A percentile compares a stretch with the other conserved stretches of the same genome.
These are phyloP conservation scores for Globisporangium lucens DNA, from an alignment of 352 stramenopile species.

Conservation along the genomic window DNA sequence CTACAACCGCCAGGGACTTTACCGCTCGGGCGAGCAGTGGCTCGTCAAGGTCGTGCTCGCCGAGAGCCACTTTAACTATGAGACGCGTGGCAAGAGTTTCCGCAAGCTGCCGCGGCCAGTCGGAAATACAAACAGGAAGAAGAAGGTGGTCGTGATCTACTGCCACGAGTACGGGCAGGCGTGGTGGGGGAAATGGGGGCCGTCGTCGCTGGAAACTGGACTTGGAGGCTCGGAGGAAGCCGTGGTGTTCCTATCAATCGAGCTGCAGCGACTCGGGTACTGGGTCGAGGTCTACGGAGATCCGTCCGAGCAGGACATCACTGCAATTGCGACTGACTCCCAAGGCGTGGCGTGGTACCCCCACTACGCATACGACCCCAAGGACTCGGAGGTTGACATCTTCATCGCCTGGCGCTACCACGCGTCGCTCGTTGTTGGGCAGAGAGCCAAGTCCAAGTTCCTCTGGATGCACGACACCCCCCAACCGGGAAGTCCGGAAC, in stretches of 20 bases:
- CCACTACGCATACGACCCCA: slow-evolving; percentile 60
- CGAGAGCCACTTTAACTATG: slow-evolving; percentile 32
- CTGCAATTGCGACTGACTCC: slow-evolving; percentile 13
- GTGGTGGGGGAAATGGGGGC: slow-evolving; percentile 89
- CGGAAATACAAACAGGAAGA: not conserved
- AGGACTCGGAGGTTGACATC: slow-evolving; percentile 61
- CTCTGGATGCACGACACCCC: slow-evolving; percentile 88
- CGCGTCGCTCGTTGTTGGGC: slow-evolving; percentile 66
- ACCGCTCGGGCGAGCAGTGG: slow-evolving; percentile 25
- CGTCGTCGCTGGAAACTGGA: slow-evolving; percentile 58
- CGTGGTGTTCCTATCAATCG: slow-evolving; percentile 82
- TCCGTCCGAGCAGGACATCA: slow-evolving; percentile 43
- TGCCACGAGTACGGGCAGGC: slow-evolving; percentile 91
- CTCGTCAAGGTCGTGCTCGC: slow-evolving; percentile 32
- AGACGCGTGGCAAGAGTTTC: slow-evolving; percentile 24
- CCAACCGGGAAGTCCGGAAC: slow-evolving; percentile 26
- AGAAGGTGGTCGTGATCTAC: slow-evolving; percentile 75
- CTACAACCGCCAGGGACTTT: slow-evolving; percentile 25
- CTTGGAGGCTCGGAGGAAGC: slow-evolving; percentile 91
- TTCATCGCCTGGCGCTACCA: slow-evolving; percentile 92
- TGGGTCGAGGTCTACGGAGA: slow-evolving; percentile 87
- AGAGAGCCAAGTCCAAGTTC: slow-evolving; percentile 30
- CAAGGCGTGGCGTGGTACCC: slow-evolving; percentile 70
- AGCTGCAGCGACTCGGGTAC: slow-evolving; percentile 80
- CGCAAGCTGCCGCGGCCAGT: slow-evolving; percentile 26